Base-by-base conservation (phyloP, 495 filamentous ascomycete genomes). In the Xylaria scruposa region DNA sequence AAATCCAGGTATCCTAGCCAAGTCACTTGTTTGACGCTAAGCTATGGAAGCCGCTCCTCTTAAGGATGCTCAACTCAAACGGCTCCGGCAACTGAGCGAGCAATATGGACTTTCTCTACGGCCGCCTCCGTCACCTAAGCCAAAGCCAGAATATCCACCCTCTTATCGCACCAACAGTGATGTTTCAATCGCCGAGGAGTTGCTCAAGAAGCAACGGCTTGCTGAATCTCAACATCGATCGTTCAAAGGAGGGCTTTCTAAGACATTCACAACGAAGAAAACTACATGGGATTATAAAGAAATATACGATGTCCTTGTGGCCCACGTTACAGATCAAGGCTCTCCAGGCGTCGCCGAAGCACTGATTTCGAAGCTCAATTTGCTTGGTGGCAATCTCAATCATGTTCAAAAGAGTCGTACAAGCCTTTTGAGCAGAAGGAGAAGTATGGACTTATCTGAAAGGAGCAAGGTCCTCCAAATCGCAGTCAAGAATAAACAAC, bases 261-360 rank as follows among this genome's bases (percentile, higher is more conserved):
- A 83, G 12, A 83, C 81, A 6, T 86, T 87, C 53, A 80, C 81
- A 2, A 80, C 82, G 4, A 83, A 77, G 69, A 85, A 85, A 71
- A 79, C 83, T 71, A 65, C 75, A 46, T 85, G 83, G 84, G 85
- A 87, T 6, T 75, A 82, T 38, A 80, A 78, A 51, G 84, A 87
- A 67, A 80, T 87, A 21, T 83, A 84, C 72, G 81, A 82, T 42
- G 80, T 79, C 33, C 81, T 87, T 47, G 70, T 80, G 29, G 76
- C 76, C 51, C 83, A 85, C 49, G 80, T 87, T 21, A 66, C 74
- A 40, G 82, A 81, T 60, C 73, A 70, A 31, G 85, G 85, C 4
- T 79, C 82, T 0, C 81, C 85, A 8, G 83, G 80, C 1, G 83
- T 87, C 44, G 84, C 85, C 64, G 83, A 86, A 69, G 83, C 78